Conservation (phyloP, 148 eudicot species). For the Camellia lanceoleosa region DNA sequence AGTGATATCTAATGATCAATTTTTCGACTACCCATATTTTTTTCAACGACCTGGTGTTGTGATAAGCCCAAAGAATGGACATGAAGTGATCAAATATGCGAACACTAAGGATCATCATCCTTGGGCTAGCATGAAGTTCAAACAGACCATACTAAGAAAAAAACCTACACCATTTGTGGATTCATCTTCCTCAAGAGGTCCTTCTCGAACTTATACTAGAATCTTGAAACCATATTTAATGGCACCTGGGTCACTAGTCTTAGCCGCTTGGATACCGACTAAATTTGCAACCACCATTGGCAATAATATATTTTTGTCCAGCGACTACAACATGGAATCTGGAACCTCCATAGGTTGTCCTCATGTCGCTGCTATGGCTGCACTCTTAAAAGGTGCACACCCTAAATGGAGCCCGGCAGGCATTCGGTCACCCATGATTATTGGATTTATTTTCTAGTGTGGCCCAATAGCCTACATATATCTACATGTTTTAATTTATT, state of each 20-base stretch:
- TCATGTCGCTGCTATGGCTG: too few relatives aligned
- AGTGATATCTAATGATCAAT: neutral
- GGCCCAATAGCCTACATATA: too few relatives aligned
- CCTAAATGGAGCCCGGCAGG: too few relatives aligned
- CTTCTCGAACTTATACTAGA: neutral
- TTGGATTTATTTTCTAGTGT: too few relatives aligned
- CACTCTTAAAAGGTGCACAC: too few relatives aligned
- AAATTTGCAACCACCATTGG: too few relatives aligned
- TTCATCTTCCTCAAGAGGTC: neutral
- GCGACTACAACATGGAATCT: too few relatives aligned
- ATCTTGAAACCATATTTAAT: constrained; percentile 8
- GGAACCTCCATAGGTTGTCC: too few relatives aligned
- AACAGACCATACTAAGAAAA: neutral
- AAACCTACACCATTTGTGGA: constrained; percentile 9
- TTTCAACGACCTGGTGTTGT: constrained; percentile 11
- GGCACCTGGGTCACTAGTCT: neutral
- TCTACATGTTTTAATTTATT: too few relatives aligned
- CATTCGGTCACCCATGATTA: too few relatives aligned
- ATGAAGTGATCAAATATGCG: neutral
- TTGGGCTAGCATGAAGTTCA: neutral
- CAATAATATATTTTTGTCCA: too few relatives aligned
- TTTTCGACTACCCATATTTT: neutral
- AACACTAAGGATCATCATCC: neutral
- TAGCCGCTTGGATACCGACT: too few relatives aligned
- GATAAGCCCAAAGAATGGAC: neutral